Conservation (phyloP, 1,284 basidiomycete genomes). For the Xerocomus minutiporus region DNA sequence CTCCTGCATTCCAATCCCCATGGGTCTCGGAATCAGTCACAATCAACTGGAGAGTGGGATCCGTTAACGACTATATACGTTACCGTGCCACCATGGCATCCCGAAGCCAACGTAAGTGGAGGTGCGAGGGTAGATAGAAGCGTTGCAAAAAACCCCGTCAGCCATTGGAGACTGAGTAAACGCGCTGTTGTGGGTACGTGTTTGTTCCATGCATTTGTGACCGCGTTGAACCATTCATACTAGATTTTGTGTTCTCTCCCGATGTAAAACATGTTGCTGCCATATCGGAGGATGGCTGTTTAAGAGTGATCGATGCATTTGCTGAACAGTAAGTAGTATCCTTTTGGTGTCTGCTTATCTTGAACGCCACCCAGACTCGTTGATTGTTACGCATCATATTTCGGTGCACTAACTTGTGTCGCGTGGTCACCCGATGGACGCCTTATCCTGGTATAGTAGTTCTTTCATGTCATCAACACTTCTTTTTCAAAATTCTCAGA, state of each 20-base stretch:
- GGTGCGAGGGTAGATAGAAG: slow-evolving; percentile 54
- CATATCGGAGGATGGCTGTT: slow-evolving; percentile 84
- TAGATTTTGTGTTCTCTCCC: slow-evolving; percentile 87
- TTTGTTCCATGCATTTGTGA: not conserved
- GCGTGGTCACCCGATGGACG: slow-evolving; percentile 95
- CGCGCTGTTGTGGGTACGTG: slow-evolving; percentile 69
- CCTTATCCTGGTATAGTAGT: slow-evolving; percentile 72
- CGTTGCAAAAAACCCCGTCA: slow-evolving; percentile 76
- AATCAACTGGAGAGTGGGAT: slow-evolving; percentile 52
- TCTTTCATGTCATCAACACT: slow-evolving; percentile 1
- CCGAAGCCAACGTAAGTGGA: slow-evolving; percentile 41
- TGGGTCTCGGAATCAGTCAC: slow-evolving; percentile 13
- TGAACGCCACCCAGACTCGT: slow-evolving; percentile 52
- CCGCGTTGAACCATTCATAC: slow-evolving; percentile 1
- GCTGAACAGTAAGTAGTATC: slow-evolving; percentile 68
- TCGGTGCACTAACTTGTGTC: slow-evolving; percentile 83
- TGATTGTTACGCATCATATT: slow-evolving; percentile 90
- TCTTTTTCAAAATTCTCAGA: slow-evolving; percentile 35
- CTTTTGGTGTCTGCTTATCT: not conserved
- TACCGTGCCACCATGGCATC: slow-evolving; percentile 80
- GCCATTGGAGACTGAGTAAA: slow-evolving; percentile 74
- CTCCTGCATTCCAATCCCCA: slow-evolving; percentile 10
- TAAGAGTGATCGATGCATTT: slow-evolving; percentile 81
- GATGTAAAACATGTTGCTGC: slow-evolving; percentile 84
- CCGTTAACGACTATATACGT: slow-evolving; percentile 71